These are phyloP conservation scores for Crithidia mellificae DNA, from an alignment of 208 protist genomes.

Conservation along the genomic window DNA sequence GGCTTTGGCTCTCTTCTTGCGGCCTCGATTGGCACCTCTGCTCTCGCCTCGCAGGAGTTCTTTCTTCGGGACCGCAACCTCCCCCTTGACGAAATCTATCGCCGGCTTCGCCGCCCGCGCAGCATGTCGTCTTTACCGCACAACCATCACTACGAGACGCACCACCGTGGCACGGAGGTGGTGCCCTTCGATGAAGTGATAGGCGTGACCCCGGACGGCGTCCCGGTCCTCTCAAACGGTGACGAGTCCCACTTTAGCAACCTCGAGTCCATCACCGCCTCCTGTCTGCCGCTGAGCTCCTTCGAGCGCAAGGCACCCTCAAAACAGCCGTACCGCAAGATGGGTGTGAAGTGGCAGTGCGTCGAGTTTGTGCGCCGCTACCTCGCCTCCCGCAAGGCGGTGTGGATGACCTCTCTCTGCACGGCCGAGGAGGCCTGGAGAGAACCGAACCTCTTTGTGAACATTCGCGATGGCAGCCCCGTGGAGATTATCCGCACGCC, in stretches of 20 bases:
- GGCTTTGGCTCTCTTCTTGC: conserved; percentile 14
- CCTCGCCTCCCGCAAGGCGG: conserved; percentile 60
- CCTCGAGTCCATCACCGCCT: conserved; percentile 40
- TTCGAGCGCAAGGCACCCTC: conserved; percentile 27
- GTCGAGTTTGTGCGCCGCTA: conserved; percentile 79
- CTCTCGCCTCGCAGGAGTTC: conserved; percentile 9
- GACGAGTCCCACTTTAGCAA: conserved; percentile 59
- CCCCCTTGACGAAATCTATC: conserved; percentile 28
- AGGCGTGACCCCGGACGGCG: conserved; percentile 59
- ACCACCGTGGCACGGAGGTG: conserved; percentile 44
- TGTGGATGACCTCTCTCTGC: conserved; percentile 60
- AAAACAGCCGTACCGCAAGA: conserved; percentile 29
- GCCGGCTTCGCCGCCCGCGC: conserved; percentile 19
- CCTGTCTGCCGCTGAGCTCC: conserved; percentile 41
- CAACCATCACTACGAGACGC: conserved; percentile 38
- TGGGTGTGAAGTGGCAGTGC: conserved; percentile 73
- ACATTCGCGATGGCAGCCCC: conserved; percentile 24
- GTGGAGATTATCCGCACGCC: conserved; percentile 35
- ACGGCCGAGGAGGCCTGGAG: conserved; percentile 64
- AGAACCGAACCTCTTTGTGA: conserved; percentile 30
- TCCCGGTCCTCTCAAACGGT: conserved; percentile 79
- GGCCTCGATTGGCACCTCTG: conserved; percentile 11
- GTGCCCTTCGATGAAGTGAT: conserved; percentile 66
- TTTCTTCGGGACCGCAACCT: conserved; percentile 22
- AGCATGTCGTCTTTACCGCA: conserved; percentile 29